These are phyloP conservation scores for Ceratobasidium sp. DNA, from an alignment of 1,284 basidiomycete species.

Conservation along the genomic window DNA sequence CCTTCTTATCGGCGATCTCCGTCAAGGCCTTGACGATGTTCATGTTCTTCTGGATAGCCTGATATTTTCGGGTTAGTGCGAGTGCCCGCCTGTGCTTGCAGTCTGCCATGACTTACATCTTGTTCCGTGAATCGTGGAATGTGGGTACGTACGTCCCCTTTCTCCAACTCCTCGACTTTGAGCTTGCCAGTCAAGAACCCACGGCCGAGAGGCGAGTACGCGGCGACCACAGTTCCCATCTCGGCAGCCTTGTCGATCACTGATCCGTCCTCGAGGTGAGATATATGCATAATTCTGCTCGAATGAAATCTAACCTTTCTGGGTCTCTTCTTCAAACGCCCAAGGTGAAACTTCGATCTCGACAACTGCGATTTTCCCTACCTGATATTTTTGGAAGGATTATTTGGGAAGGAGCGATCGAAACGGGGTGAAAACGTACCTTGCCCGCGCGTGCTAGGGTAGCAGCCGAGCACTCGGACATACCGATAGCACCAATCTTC, in stretches of 20 bases:
- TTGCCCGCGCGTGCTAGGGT: constrained; percentile 46
- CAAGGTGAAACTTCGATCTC: constrained; percentile 68
- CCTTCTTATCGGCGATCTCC: constrained; percentile 62
- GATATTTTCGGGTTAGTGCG: neutral
- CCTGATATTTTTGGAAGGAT: constrained; percentile 51
- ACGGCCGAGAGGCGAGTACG: constrained; percentile 57
- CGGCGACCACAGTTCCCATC: constrained; percentile 63
- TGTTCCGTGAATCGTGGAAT: constrained; percentile 57
- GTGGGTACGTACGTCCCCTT: constrained; percentile 56
- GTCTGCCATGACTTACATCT: constrained; percentile 46
- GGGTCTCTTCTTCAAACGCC: constrained; percentile 60
- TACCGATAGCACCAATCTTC: constrained; percentile 48
- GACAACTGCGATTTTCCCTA: constrained; percentile 62
- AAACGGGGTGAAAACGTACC: constrained; percentile 15
- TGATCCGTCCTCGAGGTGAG: constrained; percentile 55
- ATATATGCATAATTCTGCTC: constrained; percentile 45
- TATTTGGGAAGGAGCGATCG: neutral
- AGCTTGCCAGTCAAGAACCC: constrained; percentile 51
- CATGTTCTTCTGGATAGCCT: constrained; percentile 66
- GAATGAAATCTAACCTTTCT: constrained; percentile 53
- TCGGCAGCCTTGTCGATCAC: constrained; percentile 59
- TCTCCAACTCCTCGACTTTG: constrained; percentile 45
- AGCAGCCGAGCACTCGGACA: constrained; percentile 45
- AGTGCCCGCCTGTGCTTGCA: neutral
- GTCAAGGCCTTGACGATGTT: constrained; percentile 62